A percentile compares a stretch with the other conserved stretches of the same genome.
Evolutionary conservation across 75 land plant species (phyloP).

Genomic region (Pseudotsuga menziesii): DNA sequence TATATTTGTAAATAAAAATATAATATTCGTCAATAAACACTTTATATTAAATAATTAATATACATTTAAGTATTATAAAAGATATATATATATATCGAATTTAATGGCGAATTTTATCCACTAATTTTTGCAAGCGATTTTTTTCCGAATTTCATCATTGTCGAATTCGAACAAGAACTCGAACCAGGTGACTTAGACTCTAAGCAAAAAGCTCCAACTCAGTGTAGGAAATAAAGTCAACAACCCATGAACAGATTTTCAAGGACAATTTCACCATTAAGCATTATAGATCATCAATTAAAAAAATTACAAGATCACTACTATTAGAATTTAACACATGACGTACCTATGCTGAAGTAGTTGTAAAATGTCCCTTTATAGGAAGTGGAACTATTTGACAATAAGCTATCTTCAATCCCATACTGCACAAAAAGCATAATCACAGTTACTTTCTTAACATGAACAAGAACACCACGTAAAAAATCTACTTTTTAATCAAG

Average conservation of each 20-base stretch:
- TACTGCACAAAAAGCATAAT: conserved; percentile 31
- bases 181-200: no score
- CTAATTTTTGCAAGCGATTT: no score
- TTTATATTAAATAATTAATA: no score
- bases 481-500: background rate
- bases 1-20: no score
- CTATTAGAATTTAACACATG: background rate
- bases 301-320: background rate
- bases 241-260: no score
- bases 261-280: background rate
- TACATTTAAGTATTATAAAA: no score
- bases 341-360: conserved; percentile 89
- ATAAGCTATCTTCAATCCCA: conserved; percentile 22
- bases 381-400: conserved; percentile 40
- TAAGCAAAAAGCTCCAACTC: background rate
- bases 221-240: background rate
- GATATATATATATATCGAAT: no score
- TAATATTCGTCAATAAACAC: no score
- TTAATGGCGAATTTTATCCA: no score
- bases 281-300: background rate
- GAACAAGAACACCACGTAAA: background rate
- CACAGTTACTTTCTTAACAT: background rate
- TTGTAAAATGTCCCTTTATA: conserved; percentile 90
- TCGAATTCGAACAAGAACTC: no score
- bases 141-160: no score